A percentile compares a stretch with the other conserved stretches of the same genome.
These are phyloP conservation scores for Fraxinus greggii DNA, from an alignment of 305 asterid species.

Conservation along the genomic window DNA sequence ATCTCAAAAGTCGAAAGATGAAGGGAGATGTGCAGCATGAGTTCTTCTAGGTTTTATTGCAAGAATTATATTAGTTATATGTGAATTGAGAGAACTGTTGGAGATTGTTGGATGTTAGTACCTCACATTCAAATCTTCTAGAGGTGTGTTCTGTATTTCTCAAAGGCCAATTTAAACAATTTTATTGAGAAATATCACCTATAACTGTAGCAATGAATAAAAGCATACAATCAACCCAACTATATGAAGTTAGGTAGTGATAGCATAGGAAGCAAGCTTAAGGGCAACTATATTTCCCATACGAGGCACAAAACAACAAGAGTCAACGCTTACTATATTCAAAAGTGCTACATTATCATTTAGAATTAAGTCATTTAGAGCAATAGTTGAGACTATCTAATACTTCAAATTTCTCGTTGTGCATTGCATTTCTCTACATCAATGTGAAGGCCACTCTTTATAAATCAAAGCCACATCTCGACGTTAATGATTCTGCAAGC, in stretches of 20 bases:
- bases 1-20: not conserved
- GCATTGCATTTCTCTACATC: not conserved
- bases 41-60: not conserved
- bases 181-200: not conserved
- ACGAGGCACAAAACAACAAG: not conserved
- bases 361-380: not conserved
- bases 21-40: not conserved
- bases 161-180: not conserved
- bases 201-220: not conserved
- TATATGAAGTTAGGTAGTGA: not conserved
- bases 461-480: not conserved
- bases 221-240: not conserved
- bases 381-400: not conserved
- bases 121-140: not conserved
- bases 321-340: not conserved
- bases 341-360: not conserved
- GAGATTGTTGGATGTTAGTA: no score
- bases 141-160: not conserved
- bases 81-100: no score
- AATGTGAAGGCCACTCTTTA: not conserved
- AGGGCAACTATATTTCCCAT: not conserved
- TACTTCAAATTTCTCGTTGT: not conserved
- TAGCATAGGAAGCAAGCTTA: not conserved
- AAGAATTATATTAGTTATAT: no score
- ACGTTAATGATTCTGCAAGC: not conserved